phyloP scores from a whole-genome alignment of 108 stramenopile genomes.

The Epithemia pelagica region DNA sequence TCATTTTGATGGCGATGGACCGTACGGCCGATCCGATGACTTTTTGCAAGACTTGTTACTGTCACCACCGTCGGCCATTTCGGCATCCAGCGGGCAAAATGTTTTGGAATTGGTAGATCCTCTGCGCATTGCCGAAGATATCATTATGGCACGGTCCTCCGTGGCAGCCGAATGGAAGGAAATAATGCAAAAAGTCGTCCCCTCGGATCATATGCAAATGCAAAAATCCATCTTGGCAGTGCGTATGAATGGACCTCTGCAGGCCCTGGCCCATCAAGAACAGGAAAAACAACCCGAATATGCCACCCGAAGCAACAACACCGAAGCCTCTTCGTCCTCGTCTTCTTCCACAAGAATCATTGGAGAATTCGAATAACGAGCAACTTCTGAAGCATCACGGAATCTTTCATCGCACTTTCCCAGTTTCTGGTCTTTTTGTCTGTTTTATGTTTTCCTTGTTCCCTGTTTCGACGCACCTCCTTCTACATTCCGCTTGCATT shows the following conservation, averaged over 20 bases:
- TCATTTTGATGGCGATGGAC: conserved; percentile 68
- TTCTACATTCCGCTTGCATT: too few relatives aligned
- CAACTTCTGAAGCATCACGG: too few relatives aligned
- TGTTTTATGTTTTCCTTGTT: too few relatives aligned
- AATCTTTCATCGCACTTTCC: too few relatives aligned
- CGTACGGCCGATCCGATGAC: conserved; percentile 65
- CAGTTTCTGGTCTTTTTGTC: too few relatives aligned
- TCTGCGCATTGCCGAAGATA: conserved; percentile 45
- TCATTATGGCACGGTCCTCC: conserved; percentile 46
- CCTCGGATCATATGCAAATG: conserved; percentile 51
- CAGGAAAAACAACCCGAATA: background rate
- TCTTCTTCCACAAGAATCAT: background rate
- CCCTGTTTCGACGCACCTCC: too few relatives aligned
- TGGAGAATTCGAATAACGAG: background rate
- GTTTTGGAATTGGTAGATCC: conserved; percentile 52
- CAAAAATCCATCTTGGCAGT: conserved; percentile 29
- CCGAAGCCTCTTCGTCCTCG: too few relatives aligned
- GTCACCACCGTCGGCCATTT: conserved; percentile 44
- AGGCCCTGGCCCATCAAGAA: too few relatives aligned
- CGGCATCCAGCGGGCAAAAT: conserved; percentile 31
- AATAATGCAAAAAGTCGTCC: conserved; percentile 22
- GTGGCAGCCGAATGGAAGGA: conserved; percentile 60
- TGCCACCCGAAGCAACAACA: too few relatives aligned
- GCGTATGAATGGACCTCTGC: conserved; percentile 16
- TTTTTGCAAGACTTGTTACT: conserved; percentile 72